phyloP scores from a whole-genome alignment of 164 flowering plant genomes.

The Liriodendron chinense region DNA sequence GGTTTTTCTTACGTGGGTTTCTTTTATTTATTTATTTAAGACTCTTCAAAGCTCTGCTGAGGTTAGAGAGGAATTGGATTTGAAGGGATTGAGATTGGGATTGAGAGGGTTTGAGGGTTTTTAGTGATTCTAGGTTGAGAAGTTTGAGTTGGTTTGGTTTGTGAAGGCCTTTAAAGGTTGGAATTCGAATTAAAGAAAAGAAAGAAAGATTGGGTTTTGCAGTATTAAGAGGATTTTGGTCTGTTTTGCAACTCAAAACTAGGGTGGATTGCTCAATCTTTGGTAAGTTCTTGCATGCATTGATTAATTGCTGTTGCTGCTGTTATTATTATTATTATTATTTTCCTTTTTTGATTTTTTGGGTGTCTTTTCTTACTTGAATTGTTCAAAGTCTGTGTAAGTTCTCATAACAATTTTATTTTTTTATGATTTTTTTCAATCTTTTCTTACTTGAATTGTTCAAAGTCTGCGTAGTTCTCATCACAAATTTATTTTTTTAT shows the following conservation, averaged over 20 bases:
- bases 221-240: slow-evolving; percentile 4
- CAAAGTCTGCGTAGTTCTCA: background rate
- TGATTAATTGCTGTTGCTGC: background rate
- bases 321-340: background rate
- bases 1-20: no score
- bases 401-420: no score
- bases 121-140: background rate
- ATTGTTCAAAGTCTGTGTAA: background rate
- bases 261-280: background rate
- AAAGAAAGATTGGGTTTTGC: background rate
- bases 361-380: background rate
- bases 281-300: slow-evolving; percentile 9
- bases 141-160: slow-evolving; percentile 3
- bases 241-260: background rate
- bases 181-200: background rate
- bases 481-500: no score
- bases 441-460: background rate
- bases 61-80: background rate
- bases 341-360: background rate
- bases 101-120: background rate
- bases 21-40: no score
- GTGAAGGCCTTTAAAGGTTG: background rate
- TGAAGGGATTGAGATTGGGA: background rate
- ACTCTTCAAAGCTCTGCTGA: background rate
- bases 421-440: background rate